Conservation (phyloP, 192 early-diverging fungal species). For the Thamnidium elegans region DNA sequence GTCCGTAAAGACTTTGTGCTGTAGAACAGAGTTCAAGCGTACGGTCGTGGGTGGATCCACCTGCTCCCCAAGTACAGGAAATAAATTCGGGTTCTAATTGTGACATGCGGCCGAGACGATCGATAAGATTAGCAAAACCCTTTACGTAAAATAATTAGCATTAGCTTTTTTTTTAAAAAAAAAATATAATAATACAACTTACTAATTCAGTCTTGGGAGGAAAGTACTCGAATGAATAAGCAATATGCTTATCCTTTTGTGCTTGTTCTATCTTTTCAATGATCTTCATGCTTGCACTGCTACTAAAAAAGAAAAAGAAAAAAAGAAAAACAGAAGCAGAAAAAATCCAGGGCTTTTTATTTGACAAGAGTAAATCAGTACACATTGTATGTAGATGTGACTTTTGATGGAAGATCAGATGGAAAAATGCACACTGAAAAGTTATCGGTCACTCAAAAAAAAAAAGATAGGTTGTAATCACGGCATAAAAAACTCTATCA, state of each 20-base stretch:
- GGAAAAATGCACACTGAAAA: not conserved
- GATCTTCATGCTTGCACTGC: conserved; percentile 56
- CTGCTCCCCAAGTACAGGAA: conserved; percentile 86
- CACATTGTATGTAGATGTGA: too few relatives aligned
- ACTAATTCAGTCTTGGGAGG: conserved; percentile 89
- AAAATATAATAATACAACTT: conserved; percentile 6
- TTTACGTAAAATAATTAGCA: conserved; percentile 26
- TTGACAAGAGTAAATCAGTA: too few relatives aligned
- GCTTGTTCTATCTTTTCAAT: conserved; percentile 68
- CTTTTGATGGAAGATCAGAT: not conserved
- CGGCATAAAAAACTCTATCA: too few relatives aligned
- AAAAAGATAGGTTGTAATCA: too few relatives aligned
- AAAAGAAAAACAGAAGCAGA: not conserved
- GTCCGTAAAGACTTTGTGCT: conserved; percentile 71
- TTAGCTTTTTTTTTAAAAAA: conserved; percentile 11
- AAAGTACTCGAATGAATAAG: conserved; percentile 95
- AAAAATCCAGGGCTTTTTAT: too few relatives aligned
- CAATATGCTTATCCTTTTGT: conserved; percentile 54
- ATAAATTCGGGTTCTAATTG: conserved; percentile 70
- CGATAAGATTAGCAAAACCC: conserved; percentile 79
- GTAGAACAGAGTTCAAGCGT: conserved; percentile 70
- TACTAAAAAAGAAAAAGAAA: not conserved
- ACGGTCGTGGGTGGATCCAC: conserved; percentile 70
- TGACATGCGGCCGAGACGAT: conserved; percentile 81
- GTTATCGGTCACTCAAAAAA: too few relatives aligned